Percentiles rank a stretch among this genome's conserved stretches.
These are phyloP conservation scores for Daldinia vernicosa DNA, from an alignment of 495 filamentous ascomycete species.

Conservation along the genomic window DNA sequence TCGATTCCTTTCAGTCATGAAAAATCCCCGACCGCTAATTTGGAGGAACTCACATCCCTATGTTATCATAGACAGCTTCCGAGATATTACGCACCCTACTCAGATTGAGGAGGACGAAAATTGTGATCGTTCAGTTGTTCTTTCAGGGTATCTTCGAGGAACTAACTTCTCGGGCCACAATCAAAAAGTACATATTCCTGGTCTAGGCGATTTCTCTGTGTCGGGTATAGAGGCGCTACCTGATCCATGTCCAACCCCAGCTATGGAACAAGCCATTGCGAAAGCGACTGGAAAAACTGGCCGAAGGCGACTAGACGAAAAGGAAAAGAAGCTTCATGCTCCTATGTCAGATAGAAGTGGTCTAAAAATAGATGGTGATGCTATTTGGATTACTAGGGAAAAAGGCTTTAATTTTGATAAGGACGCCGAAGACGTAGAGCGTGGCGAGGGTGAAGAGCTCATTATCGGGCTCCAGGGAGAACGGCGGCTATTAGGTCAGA, in stretches of 20 bases:
- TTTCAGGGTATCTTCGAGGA: conserved; percentile 95
- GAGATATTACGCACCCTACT: conserved; percentile 93
- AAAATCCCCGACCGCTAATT: conserved; percentile 93
- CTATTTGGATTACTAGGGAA: conserved; percentile 66
- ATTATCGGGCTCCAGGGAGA: conserved; percentile 90
- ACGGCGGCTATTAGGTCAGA: conserved; percentile 81
- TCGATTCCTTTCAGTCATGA: conserved; percentile 96
- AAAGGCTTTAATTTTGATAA: conserved; percentile 79
- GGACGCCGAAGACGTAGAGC: conserved; percentile 70
- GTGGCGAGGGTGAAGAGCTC: conserved; percentile 91
- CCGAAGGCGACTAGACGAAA: conserved; percentile 83
- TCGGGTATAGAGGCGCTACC: conserved; percentile 83
- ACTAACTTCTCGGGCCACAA: conserved; percentile 91
- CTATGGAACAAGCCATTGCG: conserved; percentile 82
- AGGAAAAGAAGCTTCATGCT: conserved; percentile 93
- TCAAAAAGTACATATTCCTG: conserved; percentile 89
- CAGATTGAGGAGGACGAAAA: conserved; percentile 85
- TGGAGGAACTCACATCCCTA: conserved; percentile 98
- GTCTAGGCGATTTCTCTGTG: conserved; percentile 92
- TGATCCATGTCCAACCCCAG: conserved; percentile 94
- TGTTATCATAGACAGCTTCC: conserved; percentile 88
- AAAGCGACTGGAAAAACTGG: conserved; percentile 82
- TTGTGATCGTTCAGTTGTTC: conserved; percentile 86
- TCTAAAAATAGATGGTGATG: conserved; percentile 70
- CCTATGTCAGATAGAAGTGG: conserved; percentile 98